Percentiles rank a stretch among this genome's conserved stretches.
Evolutionary conservation across 129 eudicot species (phyloP).

Genomic region (Deinandra increscens): DNA sequence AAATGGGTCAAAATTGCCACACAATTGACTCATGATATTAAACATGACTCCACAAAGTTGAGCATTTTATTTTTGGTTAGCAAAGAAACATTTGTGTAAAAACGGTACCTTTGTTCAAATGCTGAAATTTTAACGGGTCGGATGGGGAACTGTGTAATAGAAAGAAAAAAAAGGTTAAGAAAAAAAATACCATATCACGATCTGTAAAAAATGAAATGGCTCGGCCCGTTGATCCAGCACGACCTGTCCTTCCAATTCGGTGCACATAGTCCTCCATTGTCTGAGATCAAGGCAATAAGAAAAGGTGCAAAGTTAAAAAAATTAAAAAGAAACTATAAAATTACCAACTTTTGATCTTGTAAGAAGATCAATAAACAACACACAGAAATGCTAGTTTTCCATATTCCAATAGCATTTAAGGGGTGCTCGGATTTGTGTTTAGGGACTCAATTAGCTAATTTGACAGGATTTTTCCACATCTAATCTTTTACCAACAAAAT

Average conservation of each 20-base stretch:
- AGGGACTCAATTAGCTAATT: neutral
- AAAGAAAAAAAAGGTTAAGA: no score
- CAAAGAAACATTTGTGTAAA: no score
- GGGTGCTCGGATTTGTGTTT: neutral
- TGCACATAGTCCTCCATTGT: conserved; percentile 88
- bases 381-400: no score
- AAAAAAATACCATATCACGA: conserved; percentile 64
- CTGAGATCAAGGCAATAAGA: conserved; percentile 33
- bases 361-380: no score
- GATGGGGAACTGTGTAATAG: no score
- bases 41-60: neutral
- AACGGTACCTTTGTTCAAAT: neutral
- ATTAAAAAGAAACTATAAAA: neutral
- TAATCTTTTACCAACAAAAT: no score
- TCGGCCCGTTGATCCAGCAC: conserved; percentile 87
- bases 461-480: no score
- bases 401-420: conserved; percentile 9
- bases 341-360: neutral
- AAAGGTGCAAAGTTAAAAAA: neutral
- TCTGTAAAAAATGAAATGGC: conserved; percentile 81
- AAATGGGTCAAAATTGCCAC: neutral
- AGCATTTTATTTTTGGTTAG: neutral
- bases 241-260: conserved; percentile 89
- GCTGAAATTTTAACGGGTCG: no score
- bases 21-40: neutral